phyloP scores from a whole-genome alignment of 805 yeast genomes.

The Hanseniaspora jakobsenii region DNA sequence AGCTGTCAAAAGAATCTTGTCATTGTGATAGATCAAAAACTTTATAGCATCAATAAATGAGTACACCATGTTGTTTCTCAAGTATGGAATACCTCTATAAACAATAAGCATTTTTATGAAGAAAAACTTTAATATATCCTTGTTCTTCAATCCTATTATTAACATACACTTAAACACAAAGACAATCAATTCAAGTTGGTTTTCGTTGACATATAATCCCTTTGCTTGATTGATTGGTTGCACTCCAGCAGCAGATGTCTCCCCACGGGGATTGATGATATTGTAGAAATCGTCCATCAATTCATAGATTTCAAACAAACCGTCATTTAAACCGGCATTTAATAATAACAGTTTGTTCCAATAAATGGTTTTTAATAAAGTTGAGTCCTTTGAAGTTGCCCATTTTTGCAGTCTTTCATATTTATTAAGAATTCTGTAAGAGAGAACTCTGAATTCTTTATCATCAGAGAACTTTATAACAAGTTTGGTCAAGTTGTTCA shows the following conservation, averaged over 20 bases:
- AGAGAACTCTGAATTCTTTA: not conserved
- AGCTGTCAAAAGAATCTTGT: constrained; percentile 38
- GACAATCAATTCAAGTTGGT: constrained; percentile 38
- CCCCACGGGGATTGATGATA: not conserved
- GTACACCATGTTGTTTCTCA: constrained; percentile 40
- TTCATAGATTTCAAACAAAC: constrained; percentile 8
- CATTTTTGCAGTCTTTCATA: constrained; percentile 13
- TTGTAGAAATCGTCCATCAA: constrained; percentile 9
- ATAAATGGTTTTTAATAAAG: not conserved
- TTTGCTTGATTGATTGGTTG: no score
- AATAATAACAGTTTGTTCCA: constrained; percentile 24
- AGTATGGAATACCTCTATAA: constrained; percentile 42
- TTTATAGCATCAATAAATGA: constrained; percentile 46
- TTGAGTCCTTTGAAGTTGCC: not conserved
- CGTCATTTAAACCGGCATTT: constrained; percentile 2
- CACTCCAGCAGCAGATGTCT: no score
- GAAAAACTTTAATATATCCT: constrained; percentile 46
- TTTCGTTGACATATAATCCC: not conserved
- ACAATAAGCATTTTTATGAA: constrained; percentile 37
- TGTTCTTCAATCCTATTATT: constrained; percentile 55
- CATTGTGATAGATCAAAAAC: constrained; percentile 53
- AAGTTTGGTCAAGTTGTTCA: constrained; percentile 3
- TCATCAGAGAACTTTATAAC: constrained; percentile 8
- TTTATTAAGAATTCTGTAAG: constrained; percentile 6
- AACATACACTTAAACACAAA: constrained; percentile 62